Base-by-base conservation (phyloP, 2,329 filamentous ascomycete genomes). In the Zalaria obscura region DNA sequence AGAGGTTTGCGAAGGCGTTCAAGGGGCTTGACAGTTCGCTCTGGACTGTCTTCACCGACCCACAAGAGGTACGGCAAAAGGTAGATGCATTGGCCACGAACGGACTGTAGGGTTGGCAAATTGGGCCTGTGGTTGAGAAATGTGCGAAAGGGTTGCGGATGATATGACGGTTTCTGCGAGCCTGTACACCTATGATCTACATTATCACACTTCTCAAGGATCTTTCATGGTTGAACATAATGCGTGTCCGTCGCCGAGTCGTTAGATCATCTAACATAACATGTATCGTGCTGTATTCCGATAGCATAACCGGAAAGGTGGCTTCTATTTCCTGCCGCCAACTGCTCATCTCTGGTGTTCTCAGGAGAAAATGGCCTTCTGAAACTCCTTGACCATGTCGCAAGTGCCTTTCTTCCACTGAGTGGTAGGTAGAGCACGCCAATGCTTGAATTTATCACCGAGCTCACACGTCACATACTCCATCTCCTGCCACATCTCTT, bases 41-140 rank as follows among this genome's bases (percentile, higher is more conserved):
- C 0, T 96, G 89, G 88, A 75, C 79, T 54, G 78, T 94, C 0
- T 96, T 94, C 58, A 76, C 85, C 44, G 72, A 85, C 27, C 78
- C 89, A 0, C 64, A 69, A 33, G 84, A 93, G 61, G 48, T 80
- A 35, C 63, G 63, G 38, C 61, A 59, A 40, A 51, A 52, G 41
- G 48, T 66, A 4, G 57, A 60, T 33, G 47, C 50, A 47, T 47
- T 62, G 38, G 46, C 42, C 28, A 38, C 46, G 38, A 42, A 46
- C 42, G 41, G 29, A 7, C 29, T 32, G 6, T 32, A 32, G 29
- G n/a, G n/a, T n/a, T n/a, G n/a, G n/a, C n/a, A n/a, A n/a, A n/a
- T n/a, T n/a, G n/a, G n/a, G n/a, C n/a, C n/a, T n/a, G n/a, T n/a
- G 18, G 18, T 18, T 18, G 2, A 18, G 18, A 18, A 18, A 18